Base-by-base conservation (phyloP, 495 filamentous ascomycete genomes). In the Neurospora pannonica region DNA sequence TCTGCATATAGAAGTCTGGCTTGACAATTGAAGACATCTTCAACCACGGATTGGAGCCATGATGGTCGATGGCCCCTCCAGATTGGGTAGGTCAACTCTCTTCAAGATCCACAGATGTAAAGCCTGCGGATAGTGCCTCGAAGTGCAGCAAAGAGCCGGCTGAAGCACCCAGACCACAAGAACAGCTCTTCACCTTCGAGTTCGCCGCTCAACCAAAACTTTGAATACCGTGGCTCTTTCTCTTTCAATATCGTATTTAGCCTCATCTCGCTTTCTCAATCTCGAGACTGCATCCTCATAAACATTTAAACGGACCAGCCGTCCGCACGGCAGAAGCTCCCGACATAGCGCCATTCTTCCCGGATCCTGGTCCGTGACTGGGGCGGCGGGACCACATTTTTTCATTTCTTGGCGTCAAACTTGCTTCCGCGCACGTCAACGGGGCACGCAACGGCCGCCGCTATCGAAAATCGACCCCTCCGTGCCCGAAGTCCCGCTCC, bases 241-340 rank as follows among this genome's bases (percentile, higher is more conserved):
- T 36, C 40, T 62, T 71, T 71, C 70, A 71, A 74, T 28, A 28
- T 4, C 71, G 74, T 77, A 81, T 82, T 81, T 81, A 80, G 78
- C 77, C 80, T 80, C 76, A 81, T 76, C 79, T 82, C 75, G 77
- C 79, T 60, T 74, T 78, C 11, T n/a, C 1, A 19, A 21, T 21
- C 3, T 21, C n/a, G 43, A 48, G 9, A 48, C n/a, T 46, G 10
- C 3, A 40, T n/a, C n/a, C n/a, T n/a, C n/a, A n/a, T n/a, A n/a
- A n/a, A n/a, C 77, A 36, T 77, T 74, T 31, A 31, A 1, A 17
- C 24, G 24, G 46, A 6, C 46, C 21, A 24, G 10, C 10, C 46
- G 46, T 62, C 54, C 54, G 54, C 54, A 34, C 54, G 28, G 54
- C 54, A 62, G 54, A 34, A 9, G 54, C 54, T 34, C 13, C 54